These are phyloP conservation scores for Leccinellum rugosiceps DNA, from an alignment of 768 basidiomycete genomes.

Conservation along the genomic window DNA sequence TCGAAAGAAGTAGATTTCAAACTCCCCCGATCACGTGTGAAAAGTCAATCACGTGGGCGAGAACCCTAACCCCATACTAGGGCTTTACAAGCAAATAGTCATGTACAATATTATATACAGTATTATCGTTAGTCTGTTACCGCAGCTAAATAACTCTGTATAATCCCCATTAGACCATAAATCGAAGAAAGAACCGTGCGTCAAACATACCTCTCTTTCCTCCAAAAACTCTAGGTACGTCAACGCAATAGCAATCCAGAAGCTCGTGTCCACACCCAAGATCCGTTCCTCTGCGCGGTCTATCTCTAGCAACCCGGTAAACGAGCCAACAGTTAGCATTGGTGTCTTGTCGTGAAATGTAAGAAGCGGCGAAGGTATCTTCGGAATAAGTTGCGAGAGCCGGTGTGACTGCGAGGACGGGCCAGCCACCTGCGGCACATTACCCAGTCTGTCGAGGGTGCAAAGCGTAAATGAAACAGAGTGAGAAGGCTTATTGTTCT, in stretches of 20 bases:
- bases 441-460: conserved; percentile 17
- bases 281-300: conserved; percentile 51
- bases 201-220: conserved; percentile 65
- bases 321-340: conserved; percentile 52
- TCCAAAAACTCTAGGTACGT: conserved; percentile 76
- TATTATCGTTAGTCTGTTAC: conserved; percentile 36
- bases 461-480: conserved; percentile 62
- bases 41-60: conserved; percentile 24
- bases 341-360: conserved; percentile 74
- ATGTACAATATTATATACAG: conserved; percentile 9
- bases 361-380: conserved; percentile 47
- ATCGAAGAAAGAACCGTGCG: not conserved
- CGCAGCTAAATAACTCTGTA: conserved; percentile 56
- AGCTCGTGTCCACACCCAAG: conserved; percentile 70
- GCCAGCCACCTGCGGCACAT: conserved; percentile 11
- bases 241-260: conserved; percentile 73
- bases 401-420: conserved; percentile 24
- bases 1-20: conserved; percentile 25
- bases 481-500: conserved; percentile 50
- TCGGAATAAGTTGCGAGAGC: conserved; percentile 20
- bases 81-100: not conserved
- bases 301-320: conserved; percentile 63
- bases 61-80: conserved; percentile 12
- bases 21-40: conserved; percentile 28
- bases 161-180: conserved; percentile 1